Conservation (phyloP, 2,329 filamentous ascomycete genomes). For the Hypomyces perniciosus region DNA sequence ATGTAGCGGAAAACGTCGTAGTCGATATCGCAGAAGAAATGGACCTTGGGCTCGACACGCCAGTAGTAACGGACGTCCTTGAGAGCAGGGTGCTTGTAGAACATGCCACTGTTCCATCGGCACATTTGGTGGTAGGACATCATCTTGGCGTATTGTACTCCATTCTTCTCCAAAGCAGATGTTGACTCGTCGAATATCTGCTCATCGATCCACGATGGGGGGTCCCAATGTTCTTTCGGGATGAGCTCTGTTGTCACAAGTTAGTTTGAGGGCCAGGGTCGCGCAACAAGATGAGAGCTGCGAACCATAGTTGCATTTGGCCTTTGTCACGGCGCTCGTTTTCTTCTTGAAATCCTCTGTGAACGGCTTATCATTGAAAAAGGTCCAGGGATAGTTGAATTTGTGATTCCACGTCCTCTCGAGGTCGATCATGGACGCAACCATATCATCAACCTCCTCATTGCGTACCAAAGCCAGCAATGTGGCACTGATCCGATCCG, state of each 20-base stretch:
- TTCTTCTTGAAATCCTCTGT: constrained; percentile 84
- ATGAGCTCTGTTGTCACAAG: constrained; percentile 59
- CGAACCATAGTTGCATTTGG: constrained; percentile 69
- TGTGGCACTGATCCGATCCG: constrained; percentile 86
- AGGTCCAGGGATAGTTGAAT: constrained; percentile 99
- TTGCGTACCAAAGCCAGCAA: constrained; percentile 89
- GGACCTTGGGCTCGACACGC: constrained; percentile 96
- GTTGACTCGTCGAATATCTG: constrained; percentile 82
- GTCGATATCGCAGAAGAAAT: constrained; percentile 98
- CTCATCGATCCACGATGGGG: constrained; percentile 85
- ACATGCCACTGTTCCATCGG: constrained; percentile 96
- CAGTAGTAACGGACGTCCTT: constrained; percentile 85
- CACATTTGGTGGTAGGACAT: constrained; percentile 98
- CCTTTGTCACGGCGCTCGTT: constrained; percentile 78
- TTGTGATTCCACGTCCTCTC: constrained; percentile 96
- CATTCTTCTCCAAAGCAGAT: constrained; percentile 72
- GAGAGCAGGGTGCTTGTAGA: constrained; percentile 92
- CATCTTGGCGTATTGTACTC: constrained; percentile 85
- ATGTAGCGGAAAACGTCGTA: constrained; percentile 99
- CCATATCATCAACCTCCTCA: constrained; percentile 75
- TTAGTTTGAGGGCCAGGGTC: constrained; percentile 5
- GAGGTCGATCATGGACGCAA: constrained; percentile 83
- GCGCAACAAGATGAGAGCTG: not conserved
- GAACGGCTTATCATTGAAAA: constrained; percentile 96
- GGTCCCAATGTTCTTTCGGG: constrained; percentile 90